Evolutionary conservation across 345 rosid genomes (phyloP).

Genomic region (Salix dunnii): DNA sequence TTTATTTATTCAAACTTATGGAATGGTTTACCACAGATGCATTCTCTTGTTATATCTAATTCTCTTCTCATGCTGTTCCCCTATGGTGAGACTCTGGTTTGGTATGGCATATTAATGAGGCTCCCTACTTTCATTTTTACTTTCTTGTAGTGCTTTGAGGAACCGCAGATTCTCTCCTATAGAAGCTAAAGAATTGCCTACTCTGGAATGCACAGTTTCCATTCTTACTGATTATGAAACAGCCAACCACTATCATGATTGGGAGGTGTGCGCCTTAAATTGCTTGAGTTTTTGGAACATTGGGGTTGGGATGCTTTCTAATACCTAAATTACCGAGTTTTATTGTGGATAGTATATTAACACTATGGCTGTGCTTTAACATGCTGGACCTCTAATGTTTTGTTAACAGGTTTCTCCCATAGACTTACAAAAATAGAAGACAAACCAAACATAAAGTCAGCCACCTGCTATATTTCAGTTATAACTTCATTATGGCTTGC

Average conservation of each 20-base stretch:
- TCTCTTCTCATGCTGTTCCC: not conserved
- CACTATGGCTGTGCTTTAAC: not conserved
- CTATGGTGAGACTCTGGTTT: not conserved
- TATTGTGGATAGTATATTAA: not conserved
- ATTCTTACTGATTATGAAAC: conserved; percentile 73
- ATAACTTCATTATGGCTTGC: not conserved
- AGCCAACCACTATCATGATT: conserved; percentile 77
- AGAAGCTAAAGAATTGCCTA: conserved; percentile 86
- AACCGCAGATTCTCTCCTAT: conserved; percentile 96
- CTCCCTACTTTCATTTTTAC: not conserved
- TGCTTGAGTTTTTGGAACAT: not conserved
- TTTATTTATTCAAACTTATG: not conserved
- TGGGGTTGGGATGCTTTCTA: not conserved
- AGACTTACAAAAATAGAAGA: not conserved
- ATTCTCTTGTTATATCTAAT: not conserved
- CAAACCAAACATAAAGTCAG: not conserved
- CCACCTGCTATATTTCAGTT: not conserved
- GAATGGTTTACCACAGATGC: not conserved
- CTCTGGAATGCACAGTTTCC: conserved; percentile 88
- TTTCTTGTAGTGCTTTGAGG: conserved; percentile 76
- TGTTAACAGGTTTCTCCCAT: not conserved
- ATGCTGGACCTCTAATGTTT: not conserved
- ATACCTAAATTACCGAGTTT: not conserved
- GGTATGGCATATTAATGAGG: not conserved
- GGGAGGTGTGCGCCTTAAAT: conserved; percentile 68